Evolutionary conservation across 345 rosid genomes (phyloP), one percentile per base, ranked within the genome.

Genomic region (Arabis hirsuta): DNA sequence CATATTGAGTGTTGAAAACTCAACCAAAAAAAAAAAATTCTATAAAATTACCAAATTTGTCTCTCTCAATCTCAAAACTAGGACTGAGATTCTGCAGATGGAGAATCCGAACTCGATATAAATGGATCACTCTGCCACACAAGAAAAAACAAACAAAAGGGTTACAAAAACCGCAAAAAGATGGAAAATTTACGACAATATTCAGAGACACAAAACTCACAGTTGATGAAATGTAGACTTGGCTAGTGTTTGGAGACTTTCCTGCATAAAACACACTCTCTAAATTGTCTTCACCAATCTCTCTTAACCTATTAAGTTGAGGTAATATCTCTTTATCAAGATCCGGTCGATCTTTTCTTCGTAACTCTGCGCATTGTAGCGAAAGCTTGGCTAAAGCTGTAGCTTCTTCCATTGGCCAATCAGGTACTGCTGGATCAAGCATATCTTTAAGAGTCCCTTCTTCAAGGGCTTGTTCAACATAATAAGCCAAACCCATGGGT

Each of bases 271-370:
- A 67, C 75, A 72, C 46, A 56, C 69, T 62, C 34, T 54, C 64
- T 74, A 77, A 67, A 53, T 73, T 81, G 69, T 85, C 87, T 55
- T 88, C 90, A 7, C 91, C 92, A 0, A 85, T 55, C 3, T 85
- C 85, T 74, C 91, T 85, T 83, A 94, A 62, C 72, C 79, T 77
- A 32, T 59, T 58, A 4, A 94, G 85, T 76, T 85, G 86, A 32
- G 90, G 89, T 78, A 94, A 73, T 34, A 91, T 82, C 53, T 70
- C 85, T 43, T 81, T 88, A 5, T 81, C 87, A 1, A 94, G 97
- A 79, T 91, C 98, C 0, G 97, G 98, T 76, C 98, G 80, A 79
- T 94, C 98, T 76, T 88, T 91, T 69, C 97, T 83, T 70, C 96
- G 83, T 56, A 94, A 74, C 65, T 94, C 96, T 0, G 97, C 92